phyloP scores from a whole-genome alignment of 306 rosid species.

The Styphnolobium japonicum region DNA sequence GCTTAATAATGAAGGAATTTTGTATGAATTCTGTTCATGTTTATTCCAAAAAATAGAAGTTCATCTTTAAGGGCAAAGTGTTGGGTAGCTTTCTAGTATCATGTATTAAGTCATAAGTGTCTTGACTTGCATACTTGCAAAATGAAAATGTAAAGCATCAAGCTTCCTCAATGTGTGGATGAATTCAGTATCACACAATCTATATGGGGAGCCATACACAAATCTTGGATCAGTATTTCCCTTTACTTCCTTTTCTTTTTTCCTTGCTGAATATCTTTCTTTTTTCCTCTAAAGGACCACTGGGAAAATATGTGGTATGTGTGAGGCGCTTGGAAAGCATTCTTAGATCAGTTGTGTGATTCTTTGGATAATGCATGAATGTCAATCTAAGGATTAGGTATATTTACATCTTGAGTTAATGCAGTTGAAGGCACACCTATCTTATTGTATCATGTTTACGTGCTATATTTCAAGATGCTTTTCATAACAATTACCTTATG shows the following conservation, averaged over 20 bases:
- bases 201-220: background rate
- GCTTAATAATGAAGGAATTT: background rate
- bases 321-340: background rate
- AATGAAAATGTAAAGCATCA: background rate
- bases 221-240: background rate
- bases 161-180: background rate
- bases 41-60: background rate
- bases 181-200: background rate
- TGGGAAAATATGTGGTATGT: background rate
- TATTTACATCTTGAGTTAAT: background rate
- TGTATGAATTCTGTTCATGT: background rate
- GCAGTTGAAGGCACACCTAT: background rate
- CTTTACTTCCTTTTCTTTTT: background rate
- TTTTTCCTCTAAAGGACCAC: background rate
- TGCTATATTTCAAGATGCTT: constrained; percentile 4
- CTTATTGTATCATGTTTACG: background rate
- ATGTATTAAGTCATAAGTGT: background rate
- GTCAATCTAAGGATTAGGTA: constrained; percentile 8
- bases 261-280: background rate
- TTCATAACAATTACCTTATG: background rate
- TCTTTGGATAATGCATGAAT: background rate
- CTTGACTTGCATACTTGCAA: background rate
- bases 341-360: background rate
- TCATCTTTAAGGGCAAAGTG: background rate
- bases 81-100: background rate